Evolutionary conservation across 805 yeast species (phyloP).

Genomic region (Citeromyces nyonsensis): DNA sequence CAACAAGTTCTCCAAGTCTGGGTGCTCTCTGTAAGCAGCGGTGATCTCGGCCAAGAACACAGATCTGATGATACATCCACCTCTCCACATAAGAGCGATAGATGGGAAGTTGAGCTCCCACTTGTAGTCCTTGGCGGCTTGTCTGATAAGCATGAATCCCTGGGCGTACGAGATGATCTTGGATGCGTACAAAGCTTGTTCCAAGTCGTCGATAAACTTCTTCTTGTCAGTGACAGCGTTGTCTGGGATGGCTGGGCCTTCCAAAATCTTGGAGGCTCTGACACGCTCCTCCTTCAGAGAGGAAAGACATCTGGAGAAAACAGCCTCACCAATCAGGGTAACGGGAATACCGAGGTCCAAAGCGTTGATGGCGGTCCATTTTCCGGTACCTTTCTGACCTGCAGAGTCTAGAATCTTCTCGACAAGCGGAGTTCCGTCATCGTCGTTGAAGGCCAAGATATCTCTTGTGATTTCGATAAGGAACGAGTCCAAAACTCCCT

Average conservation of each 20-base stretch:
- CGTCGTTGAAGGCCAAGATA: conserved; percentile 77
- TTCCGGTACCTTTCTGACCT: conserved; percentile 99
- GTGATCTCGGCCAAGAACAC: conserved; percentile 97
- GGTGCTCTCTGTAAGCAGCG: conserved; percentile 85
- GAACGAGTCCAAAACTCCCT: conserved; percentile 95
- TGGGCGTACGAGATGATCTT: conserved; percentile 97
- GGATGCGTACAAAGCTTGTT: conserved; percentile 97
- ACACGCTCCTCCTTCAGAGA: conserved; percentile 86
- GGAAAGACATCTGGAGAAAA: conserved; percentile 89
- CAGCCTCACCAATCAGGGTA: conserved; percentile 97
- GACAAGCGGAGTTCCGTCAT: conserved; percentile 82
- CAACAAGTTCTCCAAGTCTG: conserved; percentile 87
- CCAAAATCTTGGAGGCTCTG: conserved; percentile 62
- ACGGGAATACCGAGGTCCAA: conserved; percentile 97
- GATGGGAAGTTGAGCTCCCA: conserved; percentile 96
- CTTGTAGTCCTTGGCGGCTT: conserved; percentile 92
- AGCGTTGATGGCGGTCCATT: conserved; percentile 98
- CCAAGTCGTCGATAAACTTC: conserved; percentile 81
- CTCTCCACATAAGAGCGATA: conserved; percentile 99
- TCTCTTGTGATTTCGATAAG: conserved; percentile 94
- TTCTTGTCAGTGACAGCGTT: conserved; percentile 60
- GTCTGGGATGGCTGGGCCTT: conserved; percentile 62
- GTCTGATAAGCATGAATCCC: conserved; percentile 98
- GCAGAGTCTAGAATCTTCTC: conserved; percentile 96
- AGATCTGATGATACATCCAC: conserved; percentile 99